Conservation (phyloP, 169 alveolate genomes). For the Cryptosporidium felis region DNA sequence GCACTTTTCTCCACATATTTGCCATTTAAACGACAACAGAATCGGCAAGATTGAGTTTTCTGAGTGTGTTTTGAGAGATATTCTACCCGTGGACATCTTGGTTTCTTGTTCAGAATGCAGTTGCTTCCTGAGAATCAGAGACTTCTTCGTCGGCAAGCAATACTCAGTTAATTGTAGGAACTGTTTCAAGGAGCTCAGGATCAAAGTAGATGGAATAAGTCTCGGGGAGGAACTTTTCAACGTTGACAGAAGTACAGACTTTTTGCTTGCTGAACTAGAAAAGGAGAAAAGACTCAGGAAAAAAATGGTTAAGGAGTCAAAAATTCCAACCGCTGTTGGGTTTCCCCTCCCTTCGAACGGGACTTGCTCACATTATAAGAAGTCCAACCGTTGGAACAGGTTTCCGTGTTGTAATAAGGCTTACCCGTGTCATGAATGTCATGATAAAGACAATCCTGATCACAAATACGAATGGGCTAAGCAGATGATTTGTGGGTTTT, state of each 20-base stretch:
- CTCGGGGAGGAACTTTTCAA: conserved; percentile 32
- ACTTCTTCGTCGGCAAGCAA: conserved; percentile 37
- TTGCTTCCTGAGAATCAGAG: conserved; percentile 5
- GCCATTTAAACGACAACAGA: conserved; percentile 14
- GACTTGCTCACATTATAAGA: conserved; percentile 86
- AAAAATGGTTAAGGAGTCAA: conserved; percentile 15
- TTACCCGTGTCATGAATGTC: conserved; percentile 88
- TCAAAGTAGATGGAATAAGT: conserved; percentile 1
- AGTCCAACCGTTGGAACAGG: conserved; percentile 88
- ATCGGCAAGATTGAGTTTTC: conserved; percentile 51
- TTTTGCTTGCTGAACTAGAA: conserved; percentile 24
- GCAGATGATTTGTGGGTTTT: conserved; percentile 86
- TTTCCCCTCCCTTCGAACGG: conserved; percentile 85
- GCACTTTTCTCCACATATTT: conserved; percentile 38
- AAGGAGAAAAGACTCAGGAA: background rate
- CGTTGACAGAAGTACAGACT: conserved; percentile 49
- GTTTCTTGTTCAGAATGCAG: conserved; percentile 60
- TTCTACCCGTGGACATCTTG: conserved; percentile 32
- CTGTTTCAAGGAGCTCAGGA: conserved; percentile 43
- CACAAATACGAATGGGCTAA: conserved; percentile 85
- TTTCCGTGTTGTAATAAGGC: conserved; percentile 89
- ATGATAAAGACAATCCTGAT: conserved; percentile 81
- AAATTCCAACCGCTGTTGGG: conserved; percentile 75
- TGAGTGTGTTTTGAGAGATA: conserved; percentile 20
- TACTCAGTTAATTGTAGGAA: conserved; percentile 48